Conservation (phyloP, 306 rosid genomes). For the Malus domestica region ASM211411v1 NC_041793.1:7936501-7937000, state of each 20-base stretch:
- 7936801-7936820: constrained; percentile 90
- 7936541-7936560: constrained; percentile 67
- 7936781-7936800: constrained; percentile 62
- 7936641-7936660: constrained; percentile 62
- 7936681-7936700: constrained; percentile 67
- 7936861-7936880: constrained; percentile 81
- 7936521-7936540: constrained; percentile 67
- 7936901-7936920: constrained; percentile 70
- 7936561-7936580: constrained; percentile 53
- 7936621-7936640: constrained; percentile 52
- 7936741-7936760: constrained; percentile 42
- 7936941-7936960: too few relatives aligned
- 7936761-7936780: constrained; percentile 60
- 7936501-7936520: constrained; percentile 82
- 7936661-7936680: constrained; percentile 39
- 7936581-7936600: constrained; percentile 84
- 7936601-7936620: constrained; percentile 85
- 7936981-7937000: too few relatives aligned
- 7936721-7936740: constrained; percentile 41
- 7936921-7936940: constrained; percentile 70
- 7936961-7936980: too few relatives aligned
- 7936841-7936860: constrained; percentile 65
- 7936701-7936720: constrained; percentile 56
- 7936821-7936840: constrained; percentile 70
- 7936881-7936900: constrained; percentile 74